These are phyloP conservation scores for Aspergillus costaricaensis DNA, from an alignment of 2,329 filamentous ascomycete genomes.

Conservation along the genomic window DNA sequence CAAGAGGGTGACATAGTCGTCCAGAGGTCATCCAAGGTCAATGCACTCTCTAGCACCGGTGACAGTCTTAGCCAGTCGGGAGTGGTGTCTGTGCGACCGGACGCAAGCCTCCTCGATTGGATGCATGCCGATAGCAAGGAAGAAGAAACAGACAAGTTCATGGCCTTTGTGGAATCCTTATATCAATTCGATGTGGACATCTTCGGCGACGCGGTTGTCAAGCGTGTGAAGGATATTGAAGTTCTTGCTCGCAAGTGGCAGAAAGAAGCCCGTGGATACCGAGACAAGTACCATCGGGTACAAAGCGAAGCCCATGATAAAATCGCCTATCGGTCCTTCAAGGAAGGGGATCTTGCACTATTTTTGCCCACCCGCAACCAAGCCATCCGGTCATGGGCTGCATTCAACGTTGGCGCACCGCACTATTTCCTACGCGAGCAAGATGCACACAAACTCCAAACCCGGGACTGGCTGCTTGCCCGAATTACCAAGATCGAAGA, in stretches of 20 bases:
- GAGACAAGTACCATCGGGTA: constrained; percentile 78
- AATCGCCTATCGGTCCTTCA: constrained; percentile 94
- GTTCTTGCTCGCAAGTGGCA: constrained; percentile 91
- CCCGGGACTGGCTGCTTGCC: constrained; percentile 93
- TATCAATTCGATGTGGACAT: constrained; percentile 79
- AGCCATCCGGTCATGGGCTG: constrained; percentile 91
- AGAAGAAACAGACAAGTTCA: constrained; percentile 72
- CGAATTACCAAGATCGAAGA: constrained; percentile 90
- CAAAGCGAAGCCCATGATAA: constrained; percentile 91
- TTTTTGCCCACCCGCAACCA: constrained; percentile 95
- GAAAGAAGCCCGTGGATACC: constrained; percentile 80
- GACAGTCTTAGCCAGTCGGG: constrained; percentile 40
- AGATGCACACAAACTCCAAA: constrained; percentile 79
- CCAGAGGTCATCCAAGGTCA: constrained; percentile 66
- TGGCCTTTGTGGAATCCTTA: constrained; percentile 71
- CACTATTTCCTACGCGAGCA: constrained; percentile 96
- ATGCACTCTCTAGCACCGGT: constrained; percentile 36
- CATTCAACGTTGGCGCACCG: constrained; percentile 95
- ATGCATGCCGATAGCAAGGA: constrained; percentile 67
- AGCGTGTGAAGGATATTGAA: constrained; percentile 90
- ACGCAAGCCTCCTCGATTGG: constrained; percentile 80
- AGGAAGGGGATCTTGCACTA: constrained; percentile 89
- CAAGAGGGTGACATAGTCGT: constrained; percentile 73
- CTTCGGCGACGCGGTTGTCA: constrained; percentile 82
- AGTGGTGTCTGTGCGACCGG: constrained; percentile 47